A percentile compares a stretch with the other conserved stretches of the same genome.
phyloP scores from a whole-genome alignment of 805 yeast genomes.

The Nakazawaea pomicola region DNA sequence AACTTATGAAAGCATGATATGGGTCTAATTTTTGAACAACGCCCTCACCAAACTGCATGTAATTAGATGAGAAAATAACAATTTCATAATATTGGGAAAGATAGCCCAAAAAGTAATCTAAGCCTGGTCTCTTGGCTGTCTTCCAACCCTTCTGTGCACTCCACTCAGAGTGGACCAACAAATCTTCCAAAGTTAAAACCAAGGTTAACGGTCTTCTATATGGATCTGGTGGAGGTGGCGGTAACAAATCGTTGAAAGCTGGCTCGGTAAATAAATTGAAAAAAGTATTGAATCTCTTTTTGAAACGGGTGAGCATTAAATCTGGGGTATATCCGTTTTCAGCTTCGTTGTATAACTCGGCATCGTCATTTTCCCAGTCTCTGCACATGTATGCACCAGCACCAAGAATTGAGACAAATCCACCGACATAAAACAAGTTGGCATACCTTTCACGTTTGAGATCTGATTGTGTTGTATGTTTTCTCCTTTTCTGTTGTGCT shows the following conservation, averaged over 20 bases:
- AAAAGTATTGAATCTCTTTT: constrained; percentile 65
- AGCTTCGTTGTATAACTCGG: constrained; percentile 31
- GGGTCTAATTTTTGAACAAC: constrained; percentile 91
- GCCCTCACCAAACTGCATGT: constrained; percentile 79
- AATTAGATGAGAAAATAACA: constrained; percentile 82
- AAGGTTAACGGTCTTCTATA: constrained; percentile 90
- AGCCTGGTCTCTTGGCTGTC: constrained; percentile 98
- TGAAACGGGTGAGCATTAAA: constrained; percentile 63
- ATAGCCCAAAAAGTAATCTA: constrained; percentile 93
- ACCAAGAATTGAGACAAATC: constrained; percentile 46
- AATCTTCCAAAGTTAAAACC: constrained; percentile 84
- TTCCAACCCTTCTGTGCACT: constrained; percentile 91
- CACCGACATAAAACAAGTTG: constrained; percentile 60
- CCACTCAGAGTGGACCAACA: constrained; percentile 91
- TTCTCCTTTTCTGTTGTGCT: constrained; percentile 33
- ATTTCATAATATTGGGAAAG: constrained; percentile 94
- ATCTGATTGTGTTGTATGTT: constrained; percentile 65
- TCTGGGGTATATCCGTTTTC: constrained; percentile 68
- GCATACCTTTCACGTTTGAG: constrained; percentile 80
- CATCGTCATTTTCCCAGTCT: constrained; percentile 80
- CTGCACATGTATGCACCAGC: constrained; percentile 68
- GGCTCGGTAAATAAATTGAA: constrained; percentile 90
- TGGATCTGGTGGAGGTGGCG: constrained; percentile 87
- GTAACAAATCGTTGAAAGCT: constrained; percentile 85
- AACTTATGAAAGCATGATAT: constrained; percentile 80